Conservation (phyloP, 2,329 filamentous ascomycete genomes). For the Neofusicoccum kwambonambiense region DNA sequence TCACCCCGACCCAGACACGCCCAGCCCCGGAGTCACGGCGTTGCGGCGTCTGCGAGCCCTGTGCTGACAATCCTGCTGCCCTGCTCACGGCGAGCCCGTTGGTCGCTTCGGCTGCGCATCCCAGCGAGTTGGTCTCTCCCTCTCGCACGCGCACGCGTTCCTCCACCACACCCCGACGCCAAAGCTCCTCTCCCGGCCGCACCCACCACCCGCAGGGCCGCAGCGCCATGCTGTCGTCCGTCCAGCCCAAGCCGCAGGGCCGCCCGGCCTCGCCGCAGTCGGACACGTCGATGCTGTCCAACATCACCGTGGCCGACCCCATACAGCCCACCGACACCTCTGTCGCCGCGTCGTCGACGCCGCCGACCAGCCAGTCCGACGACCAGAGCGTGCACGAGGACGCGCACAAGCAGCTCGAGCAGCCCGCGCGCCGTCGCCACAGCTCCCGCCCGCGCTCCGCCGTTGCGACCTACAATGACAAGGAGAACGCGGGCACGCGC, state of each 20-base stretch:
- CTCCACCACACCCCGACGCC: background rate
- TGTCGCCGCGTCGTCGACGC: constrained; percentile 59
- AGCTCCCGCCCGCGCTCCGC: constrained; percentile 56
- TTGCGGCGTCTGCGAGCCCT: background rate
- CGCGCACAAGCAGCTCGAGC: constrained; percentile 20
- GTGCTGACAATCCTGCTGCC: background rate
- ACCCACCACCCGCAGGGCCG: background rate
- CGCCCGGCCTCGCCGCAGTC: constrained; percentile 16
- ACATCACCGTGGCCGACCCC: constrained; percentile 38
- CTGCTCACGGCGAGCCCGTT: background rate
- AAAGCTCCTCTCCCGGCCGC: constrained; percentile 11
- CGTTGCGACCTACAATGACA: constrained; percentile 65
- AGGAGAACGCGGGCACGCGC: constrained; percentile 61
- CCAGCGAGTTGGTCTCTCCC: constrained; percentile 1
- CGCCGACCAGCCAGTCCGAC: constrained; percentile 66
- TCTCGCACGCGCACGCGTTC: constrained; percentile 17
- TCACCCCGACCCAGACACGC: background rate
- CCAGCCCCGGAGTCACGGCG: constrained; percentile 7
- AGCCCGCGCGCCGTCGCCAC: constrained; percentile 33
- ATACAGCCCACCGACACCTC: constrained; percentile 34
- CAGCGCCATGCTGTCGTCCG: constrained; percentile 15
- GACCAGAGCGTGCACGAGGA: constrained; percentile 54
- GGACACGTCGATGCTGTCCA: constrained; percentile 41
- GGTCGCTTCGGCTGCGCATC: constrained; percentile 4
- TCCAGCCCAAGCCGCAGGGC: background rate